phyloP scores from a whole-genome alignment of 73 alveolate species.

The Stentor coeruleus region DNA sequence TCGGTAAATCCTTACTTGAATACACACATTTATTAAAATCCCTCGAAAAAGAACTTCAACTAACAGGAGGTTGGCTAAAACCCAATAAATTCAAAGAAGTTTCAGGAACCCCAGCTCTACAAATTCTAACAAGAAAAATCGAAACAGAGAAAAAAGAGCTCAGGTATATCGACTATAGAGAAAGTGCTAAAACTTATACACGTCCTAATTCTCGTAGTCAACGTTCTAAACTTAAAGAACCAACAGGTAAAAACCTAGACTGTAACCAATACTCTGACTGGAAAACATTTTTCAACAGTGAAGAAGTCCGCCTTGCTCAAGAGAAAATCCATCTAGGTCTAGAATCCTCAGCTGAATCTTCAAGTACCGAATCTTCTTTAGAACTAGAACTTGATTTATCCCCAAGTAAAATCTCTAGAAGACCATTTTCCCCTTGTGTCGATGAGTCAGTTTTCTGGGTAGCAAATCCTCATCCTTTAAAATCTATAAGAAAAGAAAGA shows the following conservation, averaged over 20 bases:
- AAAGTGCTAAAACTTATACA: neutral
- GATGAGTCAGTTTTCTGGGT: neutral
- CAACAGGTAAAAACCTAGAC: no score
- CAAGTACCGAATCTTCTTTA: neutral
- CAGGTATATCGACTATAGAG: slow-evolving; percentile 31
- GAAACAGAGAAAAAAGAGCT: slow-evolving; percentile 38
- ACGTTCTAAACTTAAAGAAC: neutral
- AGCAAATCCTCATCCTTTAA: neutral
- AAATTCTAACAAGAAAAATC: slow-evolving; percentile 29
- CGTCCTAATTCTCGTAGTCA: neutral
- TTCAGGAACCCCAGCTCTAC: slow-evolving; percentile 46
- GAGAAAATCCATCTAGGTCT: neutral
- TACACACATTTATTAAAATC: slow-evolving; percentile 29
- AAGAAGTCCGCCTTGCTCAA: neutral
- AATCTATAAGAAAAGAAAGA: neutral
- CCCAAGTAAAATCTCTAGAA: neutral
- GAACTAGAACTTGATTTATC: no score
- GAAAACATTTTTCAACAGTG: neutral
- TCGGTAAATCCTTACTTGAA: slow-evolving; percentile 21
- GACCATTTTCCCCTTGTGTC: neutral
- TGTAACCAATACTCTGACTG: neutral
- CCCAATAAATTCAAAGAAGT: slow-evolving; percentile 41
- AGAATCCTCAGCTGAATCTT: neutral
- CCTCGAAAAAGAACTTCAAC: slow-evolving; percentile 35
- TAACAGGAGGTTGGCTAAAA: slow-evolving; percentile 54